Evolutionary conservation across 2,329 filamentous ascomycete species (phyloP), one percentile per base, ranked within the genome.

Genomic region (Malbranchea cinnamomea): DNA sequence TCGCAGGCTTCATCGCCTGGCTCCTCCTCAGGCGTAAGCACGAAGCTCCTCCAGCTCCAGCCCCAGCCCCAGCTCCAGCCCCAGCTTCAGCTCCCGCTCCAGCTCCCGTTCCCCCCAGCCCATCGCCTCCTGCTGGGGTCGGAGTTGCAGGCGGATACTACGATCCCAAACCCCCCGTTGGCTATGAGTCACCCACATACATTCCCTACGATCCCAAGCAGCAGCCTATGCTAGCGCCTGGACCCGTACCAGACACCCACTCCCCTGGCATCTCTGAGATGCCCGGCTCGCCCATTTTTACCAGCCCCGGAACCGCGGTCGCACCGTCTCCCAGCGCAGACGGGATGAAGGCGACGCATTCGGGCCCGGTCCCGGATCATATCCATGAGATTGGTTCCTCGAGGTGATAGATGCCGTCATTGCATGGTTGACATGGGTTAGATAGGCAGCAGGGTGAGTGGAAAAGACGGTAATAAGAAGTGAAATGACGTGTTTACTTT

Each of bases 331-430:
- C 23, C 2, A 37, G 31, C 30, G 26, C 32, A 7, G 31, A 28
- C 14, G 23, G 15, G 10, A 34, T 39, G 32, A 25, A 27, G 20
- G 28, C 38, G 14, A 41, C 36, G 9, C 34, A 37, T 28, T 16
- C 24, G 8, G 38, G 38, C 10, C 38, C 38, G 4, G 34, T 39
- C 5, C 34, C 36, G 8, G 36, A 40, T 7, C 35, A 39, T 13
- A 37, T 41, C 12, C 37, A 41, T 23, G 38, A 41, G 18, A 35
- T 41, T 30, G 36, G 32, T 5, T 18, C 31, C n/a, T n/a, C n/a
- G n/a, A n/a, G n/a, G n/a, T n/a, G n/a, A n/a, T n/a, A n/a, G n/a
- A n/a, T n/a, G n/a, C n/a, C n/a, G n/a, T n/a, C n/a, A n/a, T n/a
- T n/a, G n/a, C n/a, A n/a, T n/a, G n/a, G n/a, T n/a, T n/a, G n/a